These are phyloP conservation scores for Rubroboletus pulcherrimus DNA, from an alignment of 768 basidiomycete genomes.

Conservation along the genomic window DNA sequence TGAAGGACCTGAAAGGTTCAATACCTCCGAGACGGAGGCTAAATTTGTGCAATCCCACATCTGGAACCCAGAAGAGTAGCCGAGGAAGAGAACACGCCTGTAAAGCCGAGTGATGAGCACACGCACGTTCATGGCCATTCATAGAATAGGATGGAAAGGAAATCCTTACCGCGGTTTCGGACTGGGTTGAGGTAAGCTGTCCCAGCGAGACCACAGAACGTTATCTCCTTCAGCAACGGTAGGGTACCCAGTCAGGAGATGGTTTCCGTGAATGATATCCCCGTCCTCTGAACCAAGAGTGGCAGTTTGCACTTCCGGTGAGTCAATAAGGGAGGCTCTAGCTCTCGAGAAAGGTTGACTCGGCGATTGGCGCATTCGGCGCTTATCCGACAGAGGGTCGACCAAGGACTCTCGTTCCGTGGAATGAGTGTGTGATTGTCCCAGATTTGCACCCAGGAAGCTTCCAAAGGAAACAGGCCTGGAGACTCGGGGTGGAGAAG, in stretches of 20 bases:
- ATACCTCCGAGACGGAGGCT: slow-evolving; percentile 46
- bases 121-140: not conserved
- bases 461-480: slow-evolving; percentile 46
- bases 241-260: slow-evolving; percentile 26
- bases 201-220: slow-evolving; percentile 35
- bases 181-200: slow-evolving; percentile 19
- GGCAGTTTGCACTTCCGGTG: slow-evolving; percentile 12
- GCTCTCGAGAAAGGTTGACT: slow-evolving; percentile 7
- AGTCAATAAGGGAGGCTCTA: slow-evolving; percentile 5
- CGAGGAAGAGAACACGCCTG: slow-evolving; percentile 50
- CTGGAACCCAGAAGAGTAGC: slow-evolving; percentile 50
- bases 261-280: slow-evolving; percentile 13
- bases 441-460: slow-evolving; percentile 33
- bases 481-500: slow-evolving; percentile 49
- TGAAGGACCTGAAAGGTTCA: slow-evolving; percentile 43
- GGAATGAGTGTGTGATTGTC: slow-evolving; percentile 8
- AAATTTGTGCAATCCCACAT: slow-evolving; percentile 62
- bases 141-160: not conserved
- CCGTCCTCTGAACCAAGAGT: slow-evolving; percentile 23
- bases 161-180: slow-evolving; percentile 19
- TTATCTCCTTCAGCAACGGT: slow-evolving; percentile 30
- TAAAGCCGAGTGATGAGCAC: not conserved
- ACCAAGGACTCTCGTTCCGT: slow-evolving; percentile 9
- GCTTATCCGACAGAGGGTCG: slow-evolving; percentile 8
- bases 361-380: slow-evolving; percentile 6